phyloP scores from a whole-genome alignment of 192 early-diverging fungal genomes.

The Kappamyces sp. region DNA sequence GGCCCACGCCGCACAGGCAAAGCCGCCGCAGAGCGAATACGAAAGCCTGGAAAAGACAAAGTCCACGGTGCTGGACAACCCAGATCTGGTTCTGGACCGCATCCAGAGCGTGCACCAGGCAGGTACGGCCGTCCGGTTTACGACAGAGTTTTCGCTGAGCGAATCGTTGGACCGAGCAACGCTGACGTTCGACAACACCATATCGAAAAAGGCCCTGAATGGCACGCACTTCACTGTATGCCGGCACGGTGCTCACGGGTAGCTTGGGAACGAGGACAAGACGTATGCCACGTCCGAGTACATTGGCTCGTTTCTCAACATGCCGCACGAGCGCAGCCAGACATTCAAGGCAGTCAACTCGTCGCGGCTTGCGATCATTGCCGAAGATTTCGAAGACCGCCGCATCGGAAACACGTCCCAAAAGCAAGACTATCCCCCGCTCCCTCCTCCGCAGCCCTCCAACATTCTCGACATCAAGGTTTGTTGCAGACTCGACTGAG shows the following conservation, averaged over 20 bases:
- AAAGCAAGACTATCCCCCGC: slow-evolving; percentile 1
- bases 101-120: slow-evolving; percentile 8
- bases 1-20: neutral
- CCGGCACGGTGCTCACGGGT: too few relatives aligned
- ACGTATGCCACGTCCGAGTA: slow-evolving; percentile 2
- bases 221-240: slow-evolving; percentile 5
- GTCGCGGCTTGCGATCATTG: slow-evolving; percentile 8
- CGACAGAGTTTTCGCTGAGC: neutral
- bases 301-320: neutral
- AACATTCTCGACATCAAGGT: neutral
- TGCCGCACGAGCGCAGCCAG: neutral
- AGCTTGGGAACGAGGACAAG: neutral
- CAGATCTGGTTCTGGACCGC: slow-evolving; percentile 4
- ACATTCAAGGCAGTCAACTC: slow-evolving; percentile 10
- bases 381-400: slow-evolving; percentile 15
- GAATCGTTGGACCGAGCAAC: slow-evolving; percentile 1
- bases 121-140: neutral
- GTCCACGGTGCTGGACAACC: slow-evolving; percentile 15
- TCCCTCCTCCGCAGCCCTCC: too few relatives aligned
- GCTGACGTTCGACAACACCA: slow-evolving; percentile 4
- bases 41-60: slow-evolving; percentile 13
- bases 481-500: neutral
- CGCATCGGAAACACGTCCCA: neutral
- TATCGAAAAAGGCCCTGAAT: slow-evolving; percentile 8
- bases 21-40: slow-evolving; percentile 4